These are phyloP conservation scores for Verticillium longisporum DNA, from an alignment of 2,329 filamentous ascomycete species.

Conservation along the genomic window DNA sequence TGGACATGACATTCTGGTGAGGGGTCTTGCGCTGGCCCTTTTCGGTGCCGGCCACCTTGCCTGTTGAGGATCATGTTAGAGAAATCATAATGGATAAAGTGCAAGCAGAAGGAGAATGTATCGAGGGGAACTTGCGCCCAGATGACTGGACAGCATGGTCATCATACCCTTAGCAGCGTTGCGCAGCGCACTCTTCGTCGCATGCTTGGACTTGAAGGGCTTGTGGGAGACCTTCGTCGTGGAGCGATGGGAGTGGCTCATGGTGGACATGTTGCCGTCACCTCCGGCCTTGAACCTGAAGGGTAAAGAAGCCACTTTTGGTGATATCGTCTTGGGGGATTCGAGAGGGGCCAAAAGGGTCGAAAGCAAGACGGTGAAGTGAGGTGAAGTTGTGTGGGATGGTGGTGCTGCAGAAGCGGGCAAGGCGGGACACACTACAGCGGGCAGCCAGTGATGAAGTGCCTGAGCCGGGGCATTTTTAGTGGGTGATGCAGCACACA, in stretches of 20 bases:
- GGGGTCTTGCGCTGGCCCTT: conserved; percentile 75
- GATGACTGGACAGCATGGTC: background rate
- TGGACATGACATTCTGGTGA: conserved; percentile 95
- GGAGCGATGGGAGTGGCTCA: conserved; percentile 78
- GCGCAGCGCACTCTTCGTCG: conserved; percentile 80
- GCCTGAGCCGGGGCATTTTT: too few species aligned
- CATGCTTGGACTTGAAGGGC: conserved; percentile 85
- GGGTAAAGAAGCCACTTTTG: conserved; percentile 62
- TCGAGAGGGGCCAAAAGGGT: background rate
- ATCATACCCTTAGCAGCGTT: conserved; percentile 72
- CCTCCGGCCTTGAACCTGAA: conserved; percentile 83
- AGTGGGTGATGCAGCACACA: background rate
- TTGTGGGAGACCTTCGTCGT: conserved; percentile 89
- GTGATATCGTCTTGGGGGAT: background rate
- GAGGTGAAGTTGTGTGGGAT: background rate
- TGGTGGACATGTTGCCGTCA: conserved; percentile 67
- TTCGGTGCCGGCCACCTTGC: conserved; percentile 66
- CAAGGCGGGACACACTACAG: background rate
- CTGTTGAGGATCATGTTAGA: conserved; percentile 32
- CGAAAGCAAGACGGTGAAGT: too few species aligned
- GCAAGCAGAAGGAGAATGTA: background rate
- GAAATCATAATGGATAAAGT: background rate
- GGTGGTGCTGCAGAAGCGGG: background rate
- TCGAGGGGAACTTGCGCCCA: background rate
- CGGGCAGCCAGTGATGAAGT: background rate